These are phyloP conservation scores for Solanum aculeatissimum DNA, from an alignment of 305 asterid species.

Conservation along the genomic window DNA sequence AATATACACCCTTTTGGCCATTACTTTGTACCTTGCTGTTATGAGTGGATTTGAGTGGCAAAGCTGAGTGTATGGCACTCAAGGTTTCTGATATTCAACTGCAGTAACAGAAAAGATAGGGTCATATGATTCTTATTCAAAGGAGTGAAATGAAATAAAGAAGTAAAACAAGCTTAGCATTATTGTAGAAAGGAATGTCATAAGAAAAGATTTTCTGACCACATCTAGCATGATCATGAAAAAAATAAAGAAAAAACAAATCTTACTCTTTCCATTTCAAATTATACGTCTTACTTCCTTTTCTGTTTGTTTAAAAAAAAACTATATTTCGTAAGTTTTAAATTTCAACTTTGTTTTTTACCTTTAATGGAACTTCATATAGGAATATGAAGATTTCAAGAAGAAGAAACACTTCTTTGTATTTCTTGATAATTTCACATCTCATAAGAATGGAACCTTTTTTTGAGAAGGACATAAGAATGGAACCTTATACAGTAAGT, in stretches of 20 bases:
- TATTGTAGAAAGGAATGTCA: neutral
- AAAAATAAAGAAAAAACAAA: neutral
- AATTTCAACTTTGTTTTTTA: neutral
- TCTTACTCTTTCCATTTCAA: neutral
- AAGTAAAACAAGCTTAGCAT: neutral
- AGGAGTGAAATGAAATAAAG: neutral
- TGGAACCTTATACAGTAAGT: neutral
- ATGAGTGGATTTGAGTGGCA: slow-evolving; percentile 45
- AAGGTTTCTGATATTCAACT: slow-evolving; percentile 90
- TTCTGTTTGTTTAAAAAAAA: neutral
- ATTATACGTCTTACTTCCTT: neutral
- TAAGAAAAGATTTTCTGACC: neutral
- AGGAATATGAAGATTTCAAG: neutral
- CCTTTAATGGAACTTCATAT: neutral
- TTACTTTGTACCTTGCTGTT: neutral
- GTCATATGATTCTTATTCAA: neutral
- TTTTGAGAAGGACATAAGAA: too few relatives aligned
- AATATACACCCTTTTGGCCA: slow-evolving; percentile 13
- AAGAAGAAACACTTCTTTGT: neutral
- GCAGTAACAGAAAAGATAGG: slow-evolving; percentile 17
- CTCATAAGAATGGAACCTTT: neutral
- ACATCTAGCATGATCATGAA: neutral
- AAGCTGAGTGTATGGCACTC: slow-evolving; percentile 80
- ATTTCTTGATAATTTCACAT: neutral
- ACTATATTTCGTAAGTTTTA: neutral